Percentiles rank a stretch among this genome's conserved stretches.
Conservation (phyloP, 306 rosid genomes). For the Quercus gilva region DNA sequence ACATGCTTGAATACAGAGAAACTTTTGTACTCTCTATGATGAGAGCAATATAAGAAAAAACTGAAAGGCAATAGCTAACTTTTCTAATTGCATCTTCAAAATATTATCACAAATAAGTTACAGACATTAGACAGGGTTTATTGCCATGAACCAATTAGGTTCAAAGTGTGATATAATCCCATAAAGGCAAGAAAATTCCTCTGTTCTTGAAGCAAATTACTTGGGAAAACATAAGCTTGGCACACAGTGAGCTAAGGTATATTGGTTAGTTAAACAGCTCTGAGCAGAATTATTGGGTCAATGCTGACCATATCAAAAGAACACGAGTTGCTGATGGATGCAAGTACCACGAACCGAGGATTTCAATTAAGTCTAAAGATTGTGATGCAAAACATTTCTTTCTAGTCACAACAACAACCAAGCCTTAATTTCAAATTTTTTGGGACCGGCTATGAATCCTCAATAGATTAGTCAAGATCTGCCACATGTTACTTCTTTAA, state of each 20-base stretch:
- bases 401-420: constrained; percentile 10
- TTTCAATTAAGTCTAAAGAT: not conserved
- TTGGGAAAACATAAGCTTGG: not conserved
- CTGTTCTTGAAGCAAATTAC: not conserved
- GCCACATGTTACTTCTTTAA: too few relatives aligned
- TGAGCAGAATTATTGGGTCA: not conserved
- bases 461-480: too few relatives aligned
- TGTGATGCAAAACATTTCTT: not conserved
- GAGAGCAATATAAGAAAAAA: not conserved
- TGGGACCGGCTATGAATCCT: too few relatives aligned
- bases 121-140: not conserved
- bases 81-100: not conserved
- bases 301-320: not conserved
- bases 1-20: constrained; percentile 11
- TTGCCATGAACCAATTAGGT: not conserved
- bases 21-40: not conserved
- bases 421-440: too few relatives aligned
- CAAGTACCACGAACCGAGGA: not conserved
- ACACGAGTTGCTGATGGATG: not conserved
- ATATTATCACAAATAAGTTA: not conserved
- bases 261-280: not conserved
- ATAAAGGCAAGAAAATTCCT: not conserved
- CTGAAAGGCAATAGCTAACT: not conserved
- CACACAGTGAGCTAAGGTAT: not conserved
- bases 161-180: not conserved